Conservation (phyloP, 169 alveolate genomes). For the Cryptosporidium baileyi region DNA sequence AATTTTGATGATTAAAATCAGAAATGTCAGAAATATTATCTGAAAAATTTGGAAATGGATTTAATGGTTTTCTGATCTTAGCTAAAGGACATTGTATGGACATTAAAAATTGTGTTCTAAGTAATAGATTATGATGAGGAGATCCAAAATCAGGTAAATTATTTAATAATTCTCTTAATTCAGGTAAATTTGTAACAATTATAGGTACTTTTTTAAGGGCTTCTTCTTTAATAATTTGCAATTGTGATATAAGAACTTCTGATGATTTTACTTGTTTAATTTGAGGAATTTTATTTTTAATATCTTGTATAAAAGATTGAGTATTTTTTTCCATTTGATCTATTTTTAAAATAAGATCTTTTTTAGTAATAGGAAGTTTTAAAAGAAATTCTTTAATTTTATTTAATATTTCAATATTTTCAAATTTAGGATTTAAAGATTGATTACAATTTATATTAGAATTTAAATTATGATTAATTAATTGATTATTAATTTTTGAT, state of each 20-base stretch:
- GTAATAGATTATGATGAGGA: conserved; percentile 52
- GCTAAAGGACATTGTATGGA: conserved; percentile 62
- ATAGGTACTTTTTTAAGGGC: conserved; percentile 60
- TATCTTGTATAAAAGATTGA: conserved; percentile 9
- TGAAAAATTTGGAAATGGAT: conserved; percentile 49
- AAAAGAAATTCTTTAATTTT: conserved; percentile 14
- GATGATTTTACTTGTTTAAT: conserved; percentile 16
- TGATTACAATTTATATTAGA: conserved; percentile 5
- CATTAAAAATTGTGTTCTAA: conserved; percentile 64
- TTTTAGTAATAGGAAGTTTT: conserved; percentile 35
- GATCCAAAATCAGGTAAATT: conserved; percentile 60
- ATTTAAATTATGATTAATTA: not conserved
- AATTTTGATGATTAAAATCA: too few species aligned
- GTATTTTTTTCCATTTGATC: conserved; percentile 46
- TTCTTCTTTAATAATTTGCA: conserved; percentile 55
- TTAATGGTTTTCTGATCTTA: conserved; percentile 44
- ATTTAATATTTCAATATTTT: conserved; percentile 29
- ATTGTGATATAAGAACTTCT: conserved; percentile 25
- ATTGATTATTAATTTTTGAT: not conserved
- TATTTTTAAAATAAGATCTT: conserved; percentile 31
- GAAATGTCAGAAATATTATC: not conserved
- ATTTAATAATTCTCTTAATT: conserved; percentile 48
- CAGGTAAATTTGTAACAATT: conserved; percentile 57
- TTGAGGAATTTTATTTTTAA: conserved; percentile 16
- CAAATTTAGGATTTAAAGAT: conserved; percentile 45